Evolutionary conservation across 1,284 basidiomycete genomes (phyloP).

Genomic region (Sparassis latifolia): DNA sequence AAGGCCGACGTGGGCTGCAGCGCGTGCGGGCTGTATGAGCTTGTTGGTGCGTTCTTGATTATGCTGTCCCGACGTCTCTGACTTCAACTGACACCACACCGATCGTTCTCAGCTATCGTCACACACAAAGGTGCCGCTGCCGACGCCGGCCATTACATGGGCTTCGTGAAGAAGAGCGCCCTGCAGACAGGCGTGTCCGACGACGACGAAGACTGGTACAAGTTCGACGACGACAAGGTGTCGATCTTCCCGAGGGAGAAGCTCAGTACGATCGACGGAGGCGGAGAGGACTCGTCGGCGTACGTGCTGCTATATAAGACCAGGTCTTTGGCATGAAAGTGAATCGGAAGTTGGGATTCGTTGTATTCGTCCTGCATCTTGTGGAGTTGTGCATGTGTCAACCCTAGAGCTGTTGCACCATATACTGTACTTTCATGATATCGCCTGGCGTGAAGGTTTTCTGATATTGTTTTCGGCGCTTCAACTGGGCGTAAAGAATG

Average conservation of each 20-base stretch:
- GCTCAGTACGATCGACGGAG: constrained; percentile 78
- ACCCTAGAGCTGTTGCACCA: too few species aligned
- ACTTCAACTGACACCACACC: not conserved
- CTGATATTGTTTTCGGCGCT: not conserved
- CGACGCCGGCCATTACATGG: constrained; percentile 92
- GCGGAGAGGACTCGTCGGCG: constrained; percentile 78
- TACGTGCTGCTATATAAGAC: constrained; percentile 83
- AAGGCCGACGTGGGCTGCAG: constrained; percentile 69
- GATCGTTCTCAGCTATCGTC: constrained; percentile 62
- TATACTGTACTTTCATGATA: not conserved
- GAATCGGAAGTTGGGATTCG: not conserved
- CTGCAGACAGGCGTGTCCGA: constrained; percentile 42
- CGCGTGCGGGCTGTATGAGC: constrained; percentile 75
- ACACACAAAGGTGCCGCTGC: constrained; percentile 96
- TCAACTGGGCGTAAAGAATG: too few species aligned
- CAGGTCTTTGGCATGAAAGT: constrained; percentile 25
- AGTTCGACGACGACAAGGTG: constrained; percentile 92
- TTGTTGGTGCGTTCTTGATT: constrained; percentile 55
- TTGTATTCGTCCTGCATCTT: not conserved
- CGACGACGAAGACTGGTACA: constrained; percentile 79
- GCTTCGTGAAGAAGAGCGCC: constrained; percentile 75
- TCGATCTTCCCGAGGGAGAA: constrained; percentile 78
- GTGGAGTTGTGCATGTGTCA: too few species aligned
- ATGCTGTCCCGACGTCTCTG: not conserved
- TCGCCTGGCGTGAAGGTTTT: not conserved